These are phyloP conservation scores for Camelina sativa DNA, from an alignment of 345 rosid species.

Conservation along the genomic window DNA sequence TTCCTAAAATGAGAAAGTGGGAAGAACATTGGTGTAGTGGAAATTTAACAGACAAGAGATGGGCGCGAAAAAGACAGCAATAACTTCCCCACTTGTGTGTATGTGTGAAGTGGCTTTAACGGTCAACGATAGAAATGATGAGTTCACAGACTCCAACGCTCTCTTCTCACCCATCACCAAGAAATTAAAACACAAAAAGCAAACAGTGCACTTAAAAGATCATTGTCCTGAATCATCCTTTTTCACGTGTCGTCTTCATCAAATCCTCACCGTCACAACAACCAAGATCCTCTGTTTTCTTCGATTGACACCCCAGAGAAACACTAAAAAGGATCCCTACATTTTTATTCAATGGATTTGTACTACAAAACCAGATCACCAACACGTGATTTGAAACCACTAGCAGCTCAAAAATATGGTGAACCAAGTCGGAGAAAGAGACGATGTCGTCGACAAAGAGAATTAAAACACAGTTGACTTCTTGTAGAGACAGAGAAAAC, in stretches of 20 bases:
- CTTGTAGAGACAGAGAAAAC: neutral
- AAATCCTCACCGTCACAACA: conserved; percentile 50
- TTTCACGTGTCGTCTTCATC: conserved; percentile 53
- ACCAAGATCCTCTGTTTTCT: conserved; percentile 31
- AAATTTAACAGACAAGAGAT: conserved; percentile 29
- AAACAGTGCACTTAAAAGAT: conserved; percentile 27
- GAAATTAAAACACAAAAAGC: conserved; percentile 28
- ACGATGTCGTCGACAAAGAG: conserved; percentile 23
- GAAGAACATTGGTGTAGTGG: conserved; percentile 20
- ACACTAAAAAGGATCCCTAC: conserved; percentile 30
- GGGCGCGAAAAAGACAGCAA: conserved; percentile 45
- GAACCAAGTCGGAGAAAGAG: conserved; percentile 24
- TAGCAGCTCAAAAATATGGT: conserved; percentile 22
- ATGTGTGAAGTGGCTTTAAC: conserved; percentile 14
- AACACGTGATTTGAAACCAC: conserved; percentile 47
- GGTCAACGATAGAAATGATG: conserved; percentile 47
- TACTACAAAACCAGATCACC: conserved; percentile 40
- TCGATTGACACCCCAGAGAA: conserved; percentile 36
- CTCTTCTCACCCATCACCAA: conserved; percentile 33
- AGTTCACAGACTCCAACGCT: conserved; percentile 40
- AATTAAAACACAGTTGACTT: conserved; percentile 42
- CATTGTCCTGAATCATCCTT: conserved; percentile 38
- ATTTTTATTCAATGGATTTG: conserved; percentile 36
- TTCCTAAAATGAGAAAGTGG: neutral
- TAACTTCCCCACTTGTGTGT: conserved; percentile 36